phyloP scores from a whole-genome alignment of 108 stramenopile genomes.

The Cylindrotheca fusiformis region DNA sequence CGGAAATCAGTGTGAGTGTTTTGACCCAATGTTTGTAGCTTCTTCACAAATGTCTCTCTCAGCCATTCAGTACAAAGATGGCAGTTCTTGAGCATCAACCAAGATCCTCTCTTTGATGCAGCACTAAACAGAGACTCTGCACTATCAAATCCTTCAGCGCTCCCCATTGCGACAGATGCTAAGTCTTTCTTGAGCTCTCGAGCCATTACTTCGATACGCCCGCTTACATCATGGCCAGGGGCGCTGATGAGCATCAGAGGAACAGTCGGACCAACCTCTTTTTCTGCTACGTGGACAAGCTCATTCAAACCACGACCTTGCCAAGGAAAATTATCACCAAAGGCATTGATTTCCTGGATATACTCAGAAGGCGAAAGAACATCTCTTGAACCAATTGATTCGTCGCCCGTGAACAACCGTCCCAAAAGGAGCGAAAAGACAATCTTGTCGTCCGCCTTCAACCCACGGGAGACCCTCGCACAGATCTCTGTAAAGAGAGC shows the following conservation, averaged over 20 bases:
- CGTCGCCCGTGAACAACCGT: constrained; percentile 49
- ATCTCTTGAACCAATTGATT: constrained; percentile 37
- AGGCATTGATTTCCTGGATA: constrained; percentile 47
- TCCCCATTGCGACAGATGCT: constrained; percentile 93
- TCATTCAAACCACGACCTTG: constrained; percentile 91
- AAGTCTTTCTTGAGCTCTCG: constrained; percentile 69
- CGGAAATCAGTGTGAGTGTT: constrained; percentile 80
- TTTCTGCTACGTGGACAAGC: constrained; percentile 66
- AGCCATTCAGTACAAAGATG: constrained; percentile 99
- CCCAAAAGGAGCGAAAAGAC: constrained; percentile 90
- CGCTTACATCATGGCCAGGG: constrained; percentile 96
- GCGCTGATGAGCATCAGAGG: constrained; percentile 92
- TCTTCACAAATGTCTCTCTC: constrained; percentile 90
- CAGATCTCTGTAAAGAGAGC: constrained; percentile 79
- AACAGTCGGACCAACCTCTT: constrained; percentile 60
- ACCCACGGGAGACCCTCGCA: constrained; percentile 84
- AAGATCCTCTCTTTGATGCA: constrained; percentile 85
- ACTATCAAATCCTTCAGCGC: constrained; percentile 84
- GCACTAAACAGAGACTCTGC: constrained; percentile 80
- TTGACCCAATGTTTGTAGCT: constrained; percentile 74
- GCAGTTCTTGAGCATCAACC: constrained; percentile 97
- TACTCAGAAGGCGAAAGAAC: constrained; percentile 49
- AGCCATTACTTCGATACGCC: constrained; percentile 91
- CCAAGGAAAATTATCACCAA: constrained; percentile 79
- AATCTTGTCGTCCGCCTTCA: constrained; percentile 89